Percentiles rank a stretch among this genome's conserved stretches.
phyloP scores from a whole-genome alignment of 192 early-diverging fungal genomes.

The Backusella psychrophila region DNA sequence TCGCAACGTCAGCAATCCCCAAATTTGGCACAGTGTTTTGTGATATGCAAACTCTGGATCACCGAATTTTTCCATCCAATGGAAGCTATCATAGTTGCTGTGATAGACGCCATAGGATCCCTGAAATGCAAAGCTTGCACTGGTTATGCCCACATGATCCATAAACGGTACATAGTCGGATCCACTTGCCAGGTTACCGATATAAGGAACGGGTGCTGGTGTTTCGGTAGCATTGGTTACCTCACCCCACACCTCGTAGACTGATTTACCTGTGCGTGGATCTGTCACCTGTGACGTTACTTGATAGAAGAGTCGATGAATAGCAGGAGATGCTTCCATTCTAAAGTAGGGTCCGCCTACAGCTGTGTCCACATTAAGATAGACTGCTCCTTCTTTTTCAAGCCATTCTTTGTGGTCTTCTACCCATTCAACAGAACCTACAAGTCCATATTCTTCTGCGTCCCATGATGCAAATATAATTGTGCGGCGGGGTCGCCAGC shows the following conservation, averaged over 20 bases:
- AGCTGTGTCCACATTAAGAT: slow-evolving; percentile 60
- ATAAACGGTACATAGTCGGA: slow-evolving; percentile 60
- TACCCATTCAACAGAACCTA: slow-evolving; percentile 71
- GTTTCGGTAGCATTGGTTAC: not conserved
- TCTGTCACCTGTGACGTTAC: slow-evolving; percentile 47
- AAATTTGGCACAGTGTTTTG: slow-evolving; percentile 39
- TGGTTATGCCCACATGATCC: slow-evolving; percentile 59
- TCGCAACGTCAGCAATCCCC: slow-evolving; percentile 42
- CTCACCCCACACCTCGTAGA: slow-evolving; percentile 52
- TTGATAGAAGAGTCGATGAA: slow-evolving; percentile 47
- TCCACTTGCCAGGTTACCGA: slow-evolving; percentile 43
- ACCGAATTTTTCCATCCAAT: slow-evolving; percentile 58
- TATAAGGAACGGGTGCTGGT: not conserved
- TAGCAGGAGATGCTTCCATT: slow-evolving; percentile 49
- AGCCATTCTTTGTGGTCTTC: slow-evolving; percentile 62
- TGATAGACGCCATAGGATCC: slow-evolving; percentile 57
- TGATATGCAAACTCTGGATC: slow-evolving; percentile 57
- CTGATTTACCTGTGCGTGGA: slow-evolving; percentile 41
- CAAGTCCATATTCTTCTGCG: slow-evolving; percentile 62
- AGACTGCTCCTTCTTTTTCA: slow-evolving; percentile 49
- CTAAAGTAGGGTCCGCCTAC: slow-evolving; percentile 50
- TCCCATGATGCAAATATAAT: slow-evolving; percentile 67
- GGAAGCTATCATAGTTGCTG: slow-evolving; percentile 61
- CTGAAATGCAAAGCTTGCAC: slow-evolving; percentile 52
- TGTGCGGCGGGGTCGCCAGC: slow-evolving; percentile 65